Conservation (phyloP, 176 grass and related monocot species). For the Triticum turgidum region DNA sequence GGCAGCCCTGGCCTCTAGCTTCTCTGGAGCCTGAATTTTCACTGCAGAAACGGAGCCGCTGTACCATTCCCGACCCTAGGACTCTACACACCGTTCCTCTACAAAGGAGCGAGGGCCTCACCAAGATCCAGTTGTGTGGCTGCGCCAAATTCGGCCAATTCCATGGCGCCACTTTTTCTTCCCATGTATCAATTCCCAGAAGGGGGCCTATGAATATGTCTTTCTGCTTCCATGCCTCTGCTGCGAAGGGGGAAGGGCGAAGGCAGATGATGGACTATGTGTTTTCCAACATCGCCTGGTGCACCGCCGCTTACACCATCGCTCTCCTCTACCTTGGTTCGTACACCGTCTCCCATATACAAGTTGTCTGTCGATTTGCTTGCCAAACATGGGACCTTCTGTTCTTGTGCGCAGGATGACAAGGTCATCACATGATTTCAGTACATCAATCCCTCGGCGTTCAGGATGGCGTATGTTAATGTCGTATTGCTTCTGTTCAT, state of each 20-base stretch:
- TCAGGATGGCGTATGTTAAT: slow-evolving; percentile 44
- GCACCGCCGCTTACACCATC: slow-evolving; percentile 37
- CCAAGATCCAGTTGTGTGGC: not conserved
- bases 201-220: too few relatives aligned
- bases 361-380: not conserved
- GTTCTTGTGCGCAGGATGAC: slow-evolving; percentile 55
- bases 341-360: slow-evolving; percentile 28
- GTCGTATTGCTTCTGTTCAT: too few relatives aligned
- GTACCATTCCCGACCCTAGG: too few relatives aligned
- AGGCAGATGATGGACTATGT: slow-evolving; percentile 27
- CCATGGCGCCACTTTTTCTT: not conserved
- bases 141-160: slow-evolving; percentile 7
- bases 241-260: slow-evolving; percentile 21
- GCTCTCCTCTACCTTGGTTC: slow-evolving; percentile 61
- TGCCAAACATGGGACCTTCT: not conserved
- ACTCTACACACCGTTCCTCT: too few relatives aligned
- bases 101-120: too few relatives aligned
- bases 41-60: too few relatives aligned
- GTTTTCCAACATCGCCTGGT: slow-evolving; percentile 71
- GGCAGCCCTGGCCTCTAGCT: too few relatives aligned
- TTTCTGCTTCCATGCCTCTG: slow-evolving; percentile 46
- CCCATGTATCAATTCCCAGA: not conserved
- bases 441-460: slow-evolving; percentile 79
- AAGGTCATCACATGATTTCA: slow-evolving; percentile 73
- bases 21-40: too few relatives aligned